Evolutionary conservation across 1,284 basidiomycete species (phyloP), one percentile per base, ranked within the genome.

Genomic region (Caloboletus inedulis): DNA sequence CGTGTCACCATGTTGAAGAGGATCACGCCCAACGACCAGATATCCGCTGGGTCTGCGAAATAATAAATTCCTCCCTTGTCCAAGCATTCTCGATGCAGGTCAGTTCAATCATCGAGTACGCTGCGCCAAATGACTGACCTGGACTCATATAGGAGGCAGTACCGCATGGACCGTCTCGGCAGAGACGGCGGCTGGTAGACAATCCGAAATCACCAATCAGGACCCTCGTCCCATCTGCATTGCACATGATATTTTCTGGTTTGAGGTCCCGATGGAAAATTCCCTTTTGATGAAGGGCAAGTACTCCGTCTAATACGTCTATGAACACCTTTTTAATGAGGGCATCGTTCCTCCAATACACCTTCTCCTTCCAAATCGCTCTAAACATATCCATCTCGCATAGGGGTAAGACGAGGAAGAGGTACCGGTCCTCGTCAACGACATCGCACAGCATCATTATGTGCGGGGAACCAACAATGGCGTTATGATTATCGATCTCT

Each of bases 221-320:
- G 33, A 94, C 78, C 50, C 75, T 70, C 36, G 71, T 71, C 16
- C 89, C 89, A 43, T 73, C 70, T 12, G 66, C 51, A 16, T 65
- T 79, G 65, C 86, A 90, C 39, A 96, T 75, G 47, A 95, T 87
- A 69, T 94, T 95, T 65, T 93, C 91, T 2, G 91, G 92, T 66
- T 94, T 94, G 63, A 95, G 77, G 64, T 94, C 91, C 27, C 92
- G 85, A 71, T 94, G 93, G 66, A 80, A 92, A 60, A 95, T 82
- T 49, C 84, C 82, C 33, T 80, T 74, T 23, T 72, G 69, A 65
- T 91, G 86, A 65, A 78, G 82, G 63, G 86, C 80, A 42, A 86
- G 76, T 45, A 94, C 82, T 1, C 89, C 89, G 56, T 91, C 88
- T 61, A 94, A 73, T 55, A 95, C 79, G 64, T 91, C 84, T 45